phyloP scores from a whole-genome alignment of 164 flowering plant genomes.

The Dillenia turbinata region DNA sequence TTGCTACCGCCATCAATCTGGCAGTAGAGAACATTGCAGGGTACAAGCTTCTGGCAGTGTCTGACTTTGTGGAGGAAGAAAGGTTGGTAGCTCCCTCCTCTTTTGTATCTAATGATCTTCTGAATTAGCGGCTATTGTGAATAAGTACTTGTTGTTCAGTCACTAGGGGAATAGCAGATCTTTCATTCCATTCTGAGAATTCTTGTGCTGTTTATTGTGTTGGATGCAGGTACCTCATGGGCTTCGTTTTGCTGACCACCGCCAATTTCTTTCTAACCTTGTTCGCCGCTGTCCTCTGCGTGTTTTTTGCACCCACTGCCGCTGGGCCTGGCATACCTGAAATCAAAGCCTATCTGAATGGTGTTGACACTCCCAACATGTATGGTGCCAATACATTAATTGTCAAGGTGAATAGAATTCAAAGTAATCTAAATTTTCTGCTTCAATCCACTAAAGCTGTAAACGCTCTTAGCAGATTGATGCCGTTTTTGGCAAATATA shows the following conservation, averaged over 20 bases:
- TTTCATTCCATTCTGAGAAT: not conserved
- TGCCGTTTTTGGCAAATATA: no score
- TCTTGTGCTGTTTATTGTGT: not conserved
- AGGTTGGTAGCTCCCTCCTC: constrained; percentile 28
- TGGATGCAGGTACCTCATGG: constrained; percentile 57
- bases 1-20: constrained; percentile 78
- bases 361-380: constrained; percentile 87
- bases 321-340: constrained; percentile 99
- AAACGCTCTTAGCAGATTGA: no score
- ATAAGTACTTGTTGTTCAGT: not conserved
- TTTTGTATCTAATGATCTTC: not conserved
- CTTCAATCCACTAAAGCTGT: no score
- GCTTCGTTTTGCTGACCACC: constrained; percentile 45
- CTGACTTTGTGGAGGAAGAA: constrained; percentile 31
- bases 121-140: not conserved
- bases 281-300: constrained; percentile 63
- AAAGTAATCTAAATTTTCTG: no score
- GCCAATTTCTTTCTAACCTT: constrained; percentile 54
- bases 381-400: constrained; percentile 73
- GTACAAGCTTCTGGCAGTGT: constrained; percentile 56
- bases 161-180: not conserved
- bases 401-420: constrained; percentile 58
- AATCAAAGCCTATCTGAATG: constrained; percentile 93
- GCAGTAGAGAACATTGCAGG: constrained; percentile 93
- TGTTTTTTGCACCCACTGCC: constrained; percentile 82